Evolutionary conservation across 2,329 filamentous ascomycete species (phyloP).

Genomic region (Teratosphaeria gauchensis): DNA sequence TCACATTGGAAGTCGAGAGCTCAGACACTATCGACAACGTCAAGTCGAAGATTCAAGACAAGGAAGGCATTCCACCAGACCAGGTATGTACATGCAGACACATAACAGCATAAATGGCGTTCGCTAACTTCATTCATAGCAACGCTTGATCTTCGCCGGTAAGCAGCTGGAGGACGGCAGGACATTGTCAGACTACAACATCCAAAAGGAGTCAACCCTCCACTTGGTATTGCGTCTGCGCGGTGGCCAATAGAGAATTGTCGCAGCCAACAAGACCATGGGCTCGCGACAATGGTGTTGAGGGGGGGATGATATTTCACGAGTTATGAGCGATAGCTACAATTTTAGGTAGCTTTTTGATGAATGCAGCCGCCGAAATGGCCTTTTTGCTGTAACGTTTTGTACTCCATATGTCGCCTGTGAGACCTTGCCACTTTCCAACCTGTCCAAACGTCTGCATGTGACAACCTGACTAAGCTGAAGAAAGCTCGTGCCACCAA

Average conservation of each 20-base stretch:
- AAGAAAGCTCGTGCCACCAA: background rate
- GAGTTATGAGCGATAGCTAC: conserved; percentile 7
- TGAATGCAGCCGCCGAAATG: background rate
- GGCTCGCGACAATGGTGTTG: background rate
- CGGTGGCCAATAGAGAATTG: conserved; percentile 40
- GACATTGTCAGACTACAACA: conserved; percentile 91
- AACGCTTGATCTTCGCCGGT: conserved; percentile 87
- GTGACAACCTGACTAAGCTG: background rate
- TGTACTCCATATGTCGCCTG: too few relatives aligned
- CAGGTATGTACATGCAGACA: conserved; percentile 36
- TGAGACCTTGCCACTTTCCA: background rate
- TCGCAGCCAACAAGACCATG: background rate
- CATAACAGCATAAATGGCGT: background rate
- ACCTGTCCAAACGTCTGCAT: too few relatives aligned
- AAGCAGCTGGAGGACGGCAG: conserved; percentile 91
- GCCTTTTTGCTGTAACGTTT: background rate
- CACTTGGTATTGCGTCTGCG: conserved; percentile 55
- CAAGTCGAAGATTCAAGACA: conserved; percentile 77
- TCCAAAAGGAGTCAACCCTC: conserved; percentile 65
- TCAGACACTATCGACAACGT: conserved; percentile 92
- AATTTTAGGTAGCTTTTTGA: background rate
- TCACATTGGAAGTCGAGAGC: conserved; percentile 82
- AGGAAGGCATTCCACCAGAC: conserved; percentile 82
- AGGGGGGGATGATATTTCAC: background rate
- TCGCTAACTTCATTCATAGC: conserved; percentile 27